Conservation (phyloP, 176 grass and related monocot species). For the Tillandsia fasciculata region DNA sequence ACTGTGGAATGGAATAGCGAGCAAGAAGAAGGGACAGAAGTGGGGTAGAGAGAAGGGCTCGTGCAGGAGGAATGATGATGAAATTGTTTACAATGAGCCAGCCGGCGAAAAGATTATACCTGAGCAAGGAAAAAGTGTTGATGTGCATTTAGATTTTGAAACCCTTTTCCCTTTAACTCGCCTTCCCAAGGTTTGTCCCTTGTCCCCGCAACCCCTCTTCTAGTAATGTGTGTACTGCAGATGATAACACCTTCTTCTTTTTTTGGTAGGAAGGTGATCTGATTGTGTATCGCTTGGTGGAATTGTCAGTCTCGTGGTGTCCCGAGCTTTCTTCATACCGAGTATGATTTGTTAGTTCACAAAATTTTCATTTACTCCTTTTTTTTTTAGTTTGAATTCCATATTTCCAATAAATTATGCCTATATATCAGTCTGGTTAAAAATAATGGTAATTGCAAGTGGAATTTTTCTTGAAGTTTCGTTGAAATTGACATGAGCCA, state of each 20-base stretch:
- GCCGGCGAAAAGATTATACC: slow-evolving; percentile 26
- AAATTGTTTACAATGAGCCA: slow-evolving; percentile 8
- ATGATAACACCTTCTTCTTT: slow-evolving; percentile 3
- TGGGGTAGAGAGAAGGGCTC: slow-evolving; percentile 43
- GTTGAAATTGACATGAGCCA: neutral
- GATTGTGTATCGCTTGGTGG: slow-evolving; percentile 72
- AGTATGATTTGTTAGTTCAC: slow-evolving; percentile 30
- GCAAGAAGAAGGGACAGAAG: slow-evolving; percentile 91
- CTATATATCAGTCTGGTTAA: neutral
- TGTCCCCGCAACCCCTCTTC: neutral
- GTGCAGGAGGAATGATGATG: slow-evolving; percentile 23
- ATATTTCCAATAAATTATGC: neutral
- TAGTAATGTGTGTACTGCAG: slow-evolving; percentile 8
- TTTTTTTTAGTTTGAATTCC: neutral
- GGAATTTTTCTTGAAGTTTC: too few relatives aligned
- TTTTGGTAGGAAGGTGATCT: slow-evolving; percentile 64
- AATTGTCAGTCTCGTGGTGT: slow-evolving; percentile 76
- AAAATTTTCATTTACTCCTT: neutral
- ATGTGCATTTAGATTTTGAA: slow-evolving; percentile 44
- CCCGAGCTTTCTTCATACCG: slow-evolving; percentile 75
- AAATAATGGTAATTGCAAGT: too few relatives aligned
- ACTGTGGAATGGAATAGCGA: slow-evolving; percentile 68
- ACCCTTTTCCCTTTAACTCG: slow-evolving; percentile 58
- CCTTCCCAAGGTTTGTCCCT: slow-evolving; percentile 55
- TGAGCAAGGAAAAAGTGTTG: slow-evolving; percentile 37